A percentile compares a stretch with the other conserved stretches of the same genome.
Evolutionary conservation across 108 stramenopile genomes (phyloP).

Genomic region (Hondaea fermentalgiana): DNA sequence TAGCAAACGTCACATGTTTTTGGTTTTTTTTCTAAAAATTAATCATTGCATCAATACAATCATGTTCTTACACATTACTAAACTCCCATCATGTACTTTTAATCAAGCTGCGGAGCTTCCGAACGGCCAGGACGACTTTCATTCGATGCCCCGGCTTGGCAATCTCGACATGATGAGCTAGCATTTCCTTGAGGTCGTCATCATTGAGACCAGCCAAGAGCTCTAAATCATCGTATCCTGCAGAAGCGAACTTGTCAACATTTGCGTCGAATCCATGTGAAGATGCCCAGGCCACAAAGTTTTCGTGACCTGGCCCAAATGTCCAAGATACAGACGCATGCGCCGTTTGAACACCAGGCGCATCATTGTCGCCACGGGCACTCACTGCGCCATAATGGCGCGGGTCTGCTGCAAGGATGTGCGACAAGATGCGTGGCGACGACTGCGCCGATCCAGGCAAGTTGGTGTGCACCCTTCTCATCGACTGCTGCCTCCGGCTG

Average conservation of each 20-base stretch:
- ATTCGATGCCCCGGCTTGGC: background rate
- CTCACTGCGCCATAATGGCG: too few relatives aligned
- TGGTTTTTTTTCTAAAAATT: background rate
- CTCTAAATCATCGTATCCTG: background rate
- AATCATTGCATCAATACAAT: background rate
- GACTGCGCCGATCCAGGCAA: too few relatives aligned
- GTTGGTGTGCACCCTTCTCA: too few relatives aligned
- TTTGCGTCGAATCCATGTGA: background rate
- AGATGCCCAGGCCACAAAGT: background rate
- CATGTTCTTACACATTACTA: too few relatives aligned
- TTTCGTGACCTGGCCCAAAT: background rate
- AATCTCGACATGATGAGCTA: background rate
- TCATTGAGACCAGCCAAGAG: background rate
- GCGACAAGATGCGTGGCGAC: too few relatives aligned
- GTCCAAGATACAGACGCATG: background rate
- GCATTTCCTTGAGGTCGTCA: constrained; percentile 2
- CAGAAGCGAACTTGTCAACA: background rate
- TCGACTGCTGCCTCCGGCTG: too few relatives aligned
- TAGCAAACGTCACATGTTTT: too few relatives aligned
- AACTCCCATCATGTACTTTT: background rate
- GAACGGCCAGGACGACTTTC: background rate
- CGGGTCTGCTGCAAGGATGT: too few relatives aligned
- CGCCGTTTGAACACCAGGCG: too few relatives aligned
- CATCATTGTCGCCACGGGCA: too few relatives aligned
- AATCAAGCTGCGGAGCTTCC: background rate